A percentile compares a stretch with the other conserved stretches of the same genome.
Conservation (phyloP, 177 flowering plant genomes). For the Vitis hybrid region DNA sequence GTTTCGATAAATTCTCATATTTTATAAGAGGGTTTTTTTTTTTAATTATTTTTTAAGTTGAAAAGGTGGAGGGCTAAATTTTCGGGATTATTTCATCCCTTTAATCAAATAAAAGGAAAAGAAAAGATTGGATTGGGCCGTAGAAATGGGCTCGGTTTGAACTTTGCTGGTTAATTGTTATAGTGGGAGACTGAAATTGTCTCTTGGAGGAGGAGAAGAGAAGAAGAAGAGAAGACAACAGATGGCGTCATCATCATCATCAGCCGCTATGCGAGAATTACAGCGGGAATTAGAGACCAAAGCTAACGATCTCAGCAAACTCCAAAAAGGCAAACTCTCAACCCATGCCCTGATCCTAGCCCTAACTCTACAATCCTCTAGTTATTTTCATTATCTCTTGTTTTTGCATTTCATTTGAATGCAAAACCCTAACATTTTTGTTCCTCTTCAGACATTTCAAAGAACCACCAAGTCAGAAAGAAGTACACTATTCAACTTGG, state of each 20-base stretch:
- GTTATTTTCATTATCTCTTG: neutral
- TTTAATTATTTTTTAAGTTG: too few relatives aligned
- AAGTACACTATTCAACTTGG: slow-evolving; percentile 96
- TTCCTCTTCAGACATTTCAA: slow-evolving; percentile 63
- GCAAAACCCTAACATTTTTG: neutral
- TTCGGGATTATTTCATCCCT: too few relatives aligned
- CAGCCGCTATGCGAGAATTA: slow-evolving; percentile 57
- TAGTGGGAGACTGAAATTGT: neutral
- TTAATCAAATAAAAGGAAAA: too few relatives aligned
- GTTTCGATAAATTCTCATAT: too few relatives aligned
- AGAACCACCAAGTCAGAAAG: slow-evolving; percentile 95
- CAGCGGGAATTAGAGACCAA: slow-evolving; percentile 84
- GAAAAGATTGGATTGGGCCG: too few relatives aligned
- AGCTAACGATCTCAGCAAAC: slow-evolving; percentile 83
- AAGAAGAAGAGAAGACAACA: neutral
- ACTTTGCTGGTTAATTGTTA: too few relatives aligned
- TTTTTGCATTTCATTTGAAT: neutral
- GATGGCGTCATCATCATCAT: slow-evolving; percentile 28
- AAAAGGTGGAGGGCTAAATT: too few relatives aligned
- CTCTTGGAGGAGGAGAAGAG: neutral
- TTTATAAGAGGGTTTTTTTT: too few relatives aligned
- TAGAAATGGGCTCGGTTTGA: too few relatives aligned
- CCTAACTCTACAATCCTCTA: neutral
- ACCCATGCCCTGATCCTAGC: neutral
- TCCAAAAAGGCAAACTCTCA: slow-evolving; percentile 65